phyloP scores from a whole-genome alignment of 2,329 filamentous ascomycete species.

The Scedosporium minutisporum region DNA sequence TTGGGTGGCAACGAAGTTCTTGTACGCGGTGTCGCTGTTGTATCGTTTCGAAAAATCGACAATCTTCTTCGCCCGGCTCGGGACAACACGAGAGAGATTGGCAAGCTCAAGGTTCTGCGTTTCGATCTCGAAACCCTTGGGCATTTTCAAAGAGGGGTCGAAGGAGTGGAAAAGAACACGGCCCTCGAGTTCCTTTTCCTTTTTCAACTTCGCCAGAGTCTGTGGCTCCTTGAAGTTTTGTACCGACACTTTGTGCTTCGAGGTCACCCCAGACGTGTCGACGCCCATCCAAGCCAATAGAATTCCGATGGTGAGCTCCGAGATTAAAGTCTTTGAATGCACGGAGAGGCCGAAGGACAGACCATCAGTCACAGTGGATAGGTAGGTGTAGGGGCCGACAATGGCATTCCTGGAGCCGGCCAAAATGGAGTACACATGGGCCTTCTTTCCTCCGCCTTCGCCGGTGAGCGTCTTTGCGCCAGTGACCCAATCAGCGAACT shows the following conservation, averaged over 20 bases:
- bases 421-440: slow-evolving; percentile 34
- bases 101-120: slow-evolving; percentile 11
- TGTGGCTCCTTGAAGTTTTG: slow-evolving; percentile 9
- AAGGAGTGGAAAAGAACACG: neutral
- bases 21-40: slow-evolving; percentile 25
- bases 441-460: slow-evolving; percentile 18
- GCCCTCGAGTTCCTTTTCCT: slow-evolving; percentile 8
- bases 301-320: slow-evolving; percentile 29
- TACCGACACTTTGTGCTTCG: slow-evolving; percentile 7
- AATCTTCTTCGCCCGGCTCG: slow-evolving; percentile 14
- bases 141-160: neutral
- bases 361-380: slow-evolving; percentile 31
- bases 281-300: slow-evolving; percentile 28
- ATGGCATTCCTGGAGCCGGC: slow-evolving; percentile 16
- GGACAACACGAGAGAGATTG: slow-evolving; percentile 16
- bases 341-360: slow-evolving; percentile 23
- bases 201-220: slow-evolving; percentile 7
- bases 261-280: slow-evolving; percentile 9
- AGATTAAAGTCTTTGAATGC: slow-evolving; percentile 21
- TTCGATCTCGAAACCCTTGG: slow-evolving; percentile 9
- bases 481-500: slow-evolving; percentile 35
- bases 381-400: slow-evolving; percentile 27
- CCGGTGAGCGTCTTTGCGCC: slow-evolving; percentile 24
- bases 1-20: slow-evolving; percentile 25
- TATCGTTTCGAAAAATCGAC: slow-evolving; percentile 32